Evolutionary conservation across 805 yeast genomes (phyloP).

Genomic region (Pichia nanzhaoensis): DNA sequence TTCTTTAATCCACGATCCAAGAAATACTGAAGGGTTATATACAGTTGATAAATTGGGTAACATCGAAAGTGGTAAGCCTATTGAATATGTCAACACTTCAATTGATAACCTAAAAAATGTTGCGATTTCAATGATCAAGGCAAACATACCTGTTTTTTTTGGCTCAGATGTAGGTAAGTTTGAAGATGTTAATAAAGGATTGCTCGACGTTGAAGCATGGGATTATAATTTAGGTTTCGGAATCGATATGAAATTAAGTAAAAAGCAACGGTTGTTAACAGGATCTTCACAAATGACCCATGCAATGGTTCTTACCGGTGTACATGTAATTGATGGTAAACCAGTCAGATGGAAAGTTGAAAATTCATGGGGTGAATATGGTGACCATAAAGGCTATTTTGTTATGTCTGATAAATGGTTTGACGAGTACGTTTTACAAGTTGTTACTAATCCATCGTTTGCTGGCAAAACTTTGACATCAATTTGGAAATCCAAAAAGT

Average conservation of each 20-base stretch:
- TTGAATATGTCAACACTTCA: slow-evolving; percentile 67
- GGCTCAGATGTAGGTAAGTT: slow-evolving; percentile 84
- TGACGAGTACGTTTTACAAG: slow-evolving; percentile 69
- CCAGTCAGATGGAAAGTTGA: slow-evolving; percentile 72
- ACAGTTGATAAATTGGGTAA: slow-evolving; percentile 76
- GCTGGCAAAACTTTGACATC: slow-evolving; percentile 33
- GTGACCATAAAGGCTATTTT: slow-evolving; percentile 63
- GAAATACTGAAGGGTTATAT: slow-evolving; percentile 62
- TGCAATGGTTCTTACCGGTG: slow-evolving; percentile 84
- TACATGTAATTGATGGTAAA: slow-evolving; percentile 53
- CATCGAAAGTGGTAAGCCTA: slow-evolving; percentile 64
- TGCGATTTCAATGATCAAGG: slow-evolving; percentile 63
- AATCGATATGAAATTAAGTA: slow-evolving; percentile 28
- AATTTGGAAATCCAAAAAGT: slow-evolving; percentile 44
- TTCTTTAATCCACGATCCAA: slow-evolving; percentile 77
- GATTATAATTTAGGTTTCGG: slow-evolving; percentile 57
- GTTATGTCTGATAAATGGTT: slow-evolving; percentile 71
- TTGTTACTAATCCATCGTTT: slow-evolving; percentile 37
- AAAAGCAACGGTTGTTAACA: slow-evolving; percentile 30
- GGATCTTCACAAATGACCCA: slow-evolving; percentile 72
- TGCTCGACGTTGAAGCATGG: slow-evolving; percentile 67
- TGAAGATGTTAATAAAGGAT: slow-evolving; percentile 53
- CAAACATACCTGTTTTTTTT: slow-evolving; percentile 77
- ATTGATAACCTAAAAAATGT: slow-evolving; percentile 51
- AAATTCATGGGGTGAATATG: slow-evolving; percentile 74